Conservation (phyloP, 106 monocot species). For the Dendrobium huoshanense region DNA sequence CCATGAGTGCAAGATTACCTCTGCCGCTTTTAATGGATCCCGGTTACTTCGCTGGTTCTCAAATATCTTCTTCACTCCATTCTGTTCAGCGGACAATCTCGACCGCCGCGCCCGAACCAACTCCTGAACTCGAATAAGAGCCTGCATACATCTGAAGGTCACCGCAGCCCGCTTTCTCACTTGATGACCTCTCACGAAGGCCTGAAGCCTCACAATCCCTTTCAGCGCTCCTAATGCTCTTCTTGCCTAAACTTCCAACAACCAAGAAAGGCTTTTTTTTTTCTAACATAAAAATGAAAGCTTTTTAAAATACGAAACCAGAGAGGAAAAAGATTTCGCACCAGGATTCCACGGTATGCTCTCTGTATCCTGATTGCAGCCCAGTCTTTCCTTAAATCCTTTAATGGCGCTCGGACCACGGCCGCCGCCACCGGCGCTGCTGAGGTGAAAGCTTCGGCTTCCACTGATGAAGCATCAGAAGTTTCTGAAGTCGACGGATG, state of each 20-base stretch:
- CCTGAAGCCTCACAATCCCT: conserved; percentile 58
- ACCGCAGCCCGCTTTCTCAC: conserved; percentile 54
- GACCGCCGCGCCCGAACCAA: conserved; percentile 25
- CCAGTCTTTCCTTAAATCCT: conserved; percentile 38
- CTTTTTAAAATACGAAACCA: neutral
- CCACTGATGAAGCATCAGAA: conserved; percentile 18
- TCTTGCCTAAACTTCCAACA: conserved; percentile 28
- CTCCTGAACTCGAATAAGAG: conserved; percentile 53
- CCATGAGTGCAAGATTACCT: conserved; percentile 17
- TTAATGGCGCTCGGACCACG: conserved; percentile 27
- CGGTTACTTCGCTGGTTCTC: conserved; percentile 8
- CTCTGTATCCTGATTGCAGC: conserved; percentile 55
- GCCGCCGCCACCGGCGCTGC: conserved; percentile 24
- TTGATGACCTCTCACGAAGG: conserved; percentile 43
- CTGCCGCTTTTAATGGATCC: conserved; percentile 34
- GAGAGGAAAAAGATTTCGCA: neutral
- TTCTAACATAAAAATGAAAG: neutral
- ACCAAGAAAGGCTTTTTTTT: too few relatives aligned
- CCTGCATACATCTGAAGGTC: conserved; percentile 53
- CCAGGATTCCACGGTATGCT: conserved; percentile 49
- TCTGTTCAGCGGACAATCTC: conserved; percentile 21
- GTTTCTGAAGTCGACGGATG: conserved; percentile 16
- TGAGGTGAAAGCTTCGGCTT: conserved; percentile 19
- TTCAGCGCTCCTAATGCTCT: conserved; percentile 51
- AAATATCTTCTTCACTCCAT: conserved; percentile 20